Conservation (phyloP, 2,329 filamentous ascomycete genomes). For the Microcera coccophila region DNA sequence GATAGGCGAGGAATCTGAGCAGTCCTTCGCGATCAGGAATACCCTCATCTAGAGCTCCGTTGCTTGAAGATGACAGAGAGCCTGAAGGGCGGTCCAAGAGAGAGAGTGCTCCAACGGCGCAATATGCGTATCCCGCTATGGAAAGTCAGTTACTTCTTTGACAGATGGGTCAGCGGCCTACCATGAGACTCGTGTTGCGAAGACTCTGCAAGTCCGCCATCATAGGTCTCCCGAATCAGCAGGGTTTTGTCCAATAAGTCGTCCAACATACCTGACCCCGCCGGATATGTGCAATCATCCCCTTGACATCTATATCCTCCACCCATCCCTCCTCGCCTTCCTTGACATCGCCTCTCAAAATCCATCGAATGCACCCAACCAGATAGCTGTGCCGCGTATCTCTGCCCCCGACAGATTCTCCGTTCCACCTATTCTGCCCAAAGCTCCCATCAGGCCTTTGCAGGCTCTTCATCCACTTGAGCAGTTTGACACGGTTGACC, state of each 20-base stretch:
- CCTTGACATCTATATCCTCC: slow-evolving; percentile 70
- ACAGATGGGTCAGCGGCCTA: slow-evolving; percentile 35
- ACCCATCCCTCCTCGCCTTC: slow-evolving; percentile 51
- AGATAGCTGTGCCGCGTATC: slow-evolving; percentile 89
- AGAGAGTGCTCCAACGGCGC: slow-evolving; percentile 72
- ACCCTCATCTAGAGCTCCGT: slow-evolving; percentile 34
- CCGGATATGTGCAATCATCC: slow-evolving; percentile 66
- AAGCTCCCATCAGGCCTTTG: slow-evolving; percentile 88
- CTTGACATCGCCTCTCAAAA: slow-evolving; percentile 61
- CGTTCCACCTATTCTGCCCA: slow-evolving; percentile 68
- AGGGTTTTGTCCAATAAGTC: slow-evolving; percentile 3
- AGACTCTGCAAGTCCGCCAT: slow-evolving; percentile 77
- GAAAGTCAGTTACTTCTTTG: slow-evolving; percentile 6
- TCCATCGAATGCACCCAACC: slow-evolving; percentile 76
- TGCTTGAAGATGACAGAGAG: slow-evolving; percentile 11
- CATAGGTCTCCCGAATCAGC: too few relatives aligned
- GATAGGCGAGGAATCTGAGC: slow-evolving; percentile 57
- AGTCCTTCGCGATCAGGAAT: slow-evolving; percentile 31
- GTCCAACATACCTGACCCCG: slow-evolving; percentile 48
- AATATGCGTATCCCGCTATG: slow-evolving; percentile 84
- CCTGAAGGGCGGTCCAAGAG: slow-evolving; percentile 64
- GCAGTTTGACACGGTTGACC: slow-evolving; percentile 63
- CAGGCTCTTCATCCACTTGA: slow-evolving; percentile 70
- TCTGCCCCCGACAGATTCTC: slow-evolving; percentile 66
- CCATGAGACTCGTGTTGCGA: slow-evolving; percentile 80